Conservation (phyloP, 345 rosid species). For the Eucalyptus camaldulensis region DNA sequence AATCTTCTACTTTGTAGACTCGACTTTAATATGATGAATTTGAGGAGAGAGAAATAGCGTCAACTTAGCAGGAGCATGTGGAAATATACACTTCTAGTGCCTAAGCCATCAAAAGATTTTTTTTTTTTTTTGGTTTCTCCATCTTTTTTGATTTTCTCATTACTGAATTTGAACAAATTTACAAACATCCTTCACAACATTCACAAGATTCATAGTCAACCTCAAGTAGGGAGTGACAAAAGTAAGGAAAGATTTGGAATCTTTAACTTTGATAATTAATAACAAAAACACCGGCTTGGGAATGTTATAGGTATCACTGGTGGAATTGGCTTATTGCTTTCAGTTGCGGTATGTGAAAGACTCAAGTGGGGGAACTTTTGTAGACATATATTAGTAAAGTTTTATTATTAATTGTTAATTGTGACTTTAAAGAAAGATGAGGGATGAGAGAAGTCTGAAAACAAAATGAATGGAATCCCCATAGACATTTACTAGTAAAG, state of each 20-base stretch:
- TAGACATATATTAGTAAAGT: background rate
- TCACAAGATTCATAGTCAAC: background rate
- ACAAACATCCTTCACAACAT: background rate
- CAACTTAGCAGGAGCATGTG: background rate
- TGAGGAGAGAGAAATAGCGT: background rate
- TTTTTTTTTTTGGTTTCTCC: background rate
- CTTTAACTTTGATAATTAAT: background rate
- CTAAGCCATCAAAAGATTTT: background rate
- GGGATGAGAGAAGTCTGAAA: background rate
- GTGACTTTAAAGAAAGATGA: background rate
- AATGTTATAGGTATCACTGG: background rate
- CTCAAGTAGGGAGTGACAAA: background rate
- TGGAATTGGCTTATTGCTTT: background rate
- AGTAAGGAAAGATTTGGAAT: background rate
- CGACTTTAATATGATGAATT: background rate
- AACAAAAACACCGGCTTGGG: background rate
- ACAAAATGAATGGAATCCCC: background rate
- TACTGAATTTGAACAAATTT: background rate
- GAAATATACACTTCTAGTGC: background rate
- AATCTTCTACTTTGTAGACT: background rate
- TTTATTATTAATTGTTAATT: background rate
- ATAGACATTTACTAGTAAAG: background rate
- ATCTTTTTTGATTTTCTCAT: background rate
- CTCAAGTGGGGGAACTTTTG: background rate
- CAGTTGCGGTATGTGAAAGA: background rate